A percentile compares a stretch with the other conserved stretches of the same genome.
Conservation (phyloP, 176 grass and related monocot species). For the Rhipidocladum racemiflorum region DNA sequence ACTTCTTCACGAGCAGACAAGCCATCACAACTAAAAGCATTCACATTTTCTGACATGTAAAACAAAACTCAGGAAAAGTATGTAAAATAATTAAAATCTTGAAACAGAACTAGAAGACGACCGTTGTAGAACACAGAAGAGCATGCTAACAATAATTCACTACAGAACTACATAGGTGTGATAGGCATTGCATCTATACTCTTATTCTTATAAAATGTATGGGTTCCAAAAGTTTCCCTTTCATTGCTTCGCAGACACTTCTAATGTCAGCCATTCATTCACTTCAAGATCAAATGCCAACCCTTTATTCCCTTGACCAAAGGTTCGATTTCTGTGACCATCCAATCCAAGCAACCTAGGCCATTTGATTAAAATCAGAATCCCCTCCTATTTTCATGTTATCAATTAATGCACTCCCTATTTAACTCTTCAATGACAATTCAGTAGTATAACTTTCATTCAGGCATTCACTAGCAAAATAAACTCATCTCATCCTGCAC, state of each 20-base stretch:
- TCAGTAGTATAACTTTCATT: background rate
- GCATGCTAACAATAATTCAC: background rate
- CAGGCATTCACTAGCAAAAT: background rate
- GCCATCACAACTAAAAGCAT: slow-evolving; percentile 6
- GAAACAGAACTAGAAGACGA: background rate
- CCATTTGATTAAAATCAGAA: background rate
- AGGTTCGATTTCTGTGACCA: background rate
- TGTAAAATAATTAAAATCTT: background rate
- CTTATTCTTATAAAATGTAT: background rate
- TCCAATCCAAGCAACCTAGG: background rate
- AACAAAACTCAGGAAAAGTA: background rate
- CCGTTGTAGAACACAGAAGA: background rate
- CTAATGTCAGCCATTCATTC: background rate
- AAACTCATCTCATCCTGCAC: background rate
- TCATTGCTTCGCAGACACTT: background rate
- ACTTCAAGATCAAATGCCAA: background rate
- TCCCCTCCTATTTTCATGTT: background rate
- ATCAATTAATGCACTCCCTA: background rate
- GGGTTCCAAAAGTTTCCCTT: background rate
- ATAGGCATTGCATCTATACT: background rate
- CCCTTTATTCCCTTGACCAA: background rate
- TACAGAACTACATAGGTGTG: background rate
- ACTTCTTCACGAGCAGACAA: background rate
- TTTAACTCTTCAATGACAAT: background rate
- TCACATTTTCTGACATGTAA: background rate